Base-by-base conservation (phyloP, 768 basidiomycete genomes). In the Panellus pusillus region DNA sequence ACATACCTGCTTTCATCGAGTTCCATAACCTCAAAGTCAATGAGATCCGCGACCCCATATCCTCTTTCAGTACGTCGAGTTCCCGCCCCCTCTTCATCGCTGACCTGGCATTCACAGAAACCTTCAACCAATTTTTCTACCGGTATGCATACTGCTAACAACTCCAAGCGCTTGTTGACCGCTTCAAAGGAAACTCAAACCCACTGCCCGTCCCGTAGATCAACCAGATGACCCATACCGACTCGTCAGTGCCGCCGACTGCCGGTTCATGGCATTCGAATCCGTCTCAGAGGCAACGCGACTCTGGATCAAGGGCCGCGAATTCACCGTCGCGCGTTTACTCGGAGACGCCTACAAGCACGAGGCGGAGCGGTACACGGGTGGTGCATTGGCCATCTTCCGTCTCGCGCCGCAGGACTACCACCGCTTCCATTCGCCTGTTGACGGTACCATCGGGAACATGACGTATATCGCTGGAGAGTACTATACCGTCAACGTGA, bases 261-360 rank as follows among this genome's bases (percentile, higher is more conserved):
- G 91, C 66, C 87, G 96, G n/a, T 79, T 97, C 55, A 94, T 98
- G 87, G 83, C 87, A 1, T 99, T 98, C 69, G 86, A 91, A 68
- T 87, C 84, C 0, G 86, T 97, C 8, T 74, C 71, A 44, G 90
- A 92, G 51, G 96, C 96, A 1, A 97, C 93, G 2, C 76, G 79
- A 19, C 73, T 99, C 0, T 99, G 96, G 96, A 96, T 98, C 72
- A 98, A 98, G 65, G 96, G 96, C 3, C 84, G 93, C 39, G 94
- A 97, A 62, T 98, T 99, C 66, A 87, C 85, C 1, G 78, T 98
- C 3, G 78, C 72, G 6, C 79, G 86, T 1, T 76, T 99, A 31
- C 79, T 98, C 0, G 95, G 95, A 0, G 87, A 91, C 3, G 72
- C 70, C 11, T 93, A 94, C 68, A 82, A 81, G 58, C 73, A 78